Evolutionary conservation across 2,329 filamentous ascomycete species (phyloP).

Genomic region (Sporothrix curviconia): DNA sequence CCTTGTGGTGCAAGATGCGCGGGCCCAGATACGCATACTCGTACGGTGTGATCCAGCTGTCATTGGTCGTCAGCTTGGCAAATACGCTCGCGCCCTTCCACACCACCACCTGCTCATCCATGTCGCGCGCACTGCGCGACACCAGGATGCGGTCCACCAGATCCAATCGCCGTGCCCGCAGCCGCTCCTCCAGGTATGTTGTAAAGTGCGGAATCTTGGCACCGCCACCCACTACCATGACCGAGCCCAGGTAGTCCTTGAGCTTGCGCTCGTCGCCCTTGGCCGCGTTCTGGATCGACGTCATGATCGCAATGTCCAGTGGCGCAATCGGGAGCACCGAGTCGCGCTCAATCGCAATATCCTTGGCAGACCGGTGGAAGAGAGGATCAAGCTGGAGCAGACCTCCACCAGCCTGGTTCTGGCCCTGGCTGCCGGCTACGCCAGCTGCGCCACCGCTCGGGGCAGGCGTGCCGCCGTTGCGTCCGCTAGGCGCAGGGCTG

Average conservation of each 20-base stretch:
- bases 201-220: constrained; percentile 75
- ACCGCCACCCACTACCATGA: constrained; percentile 85
- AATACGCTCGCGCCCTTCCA: constrained; percentile 99
- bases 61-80: constrained; percentile 84
- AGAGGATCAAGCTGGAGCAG: constrained; percentile 17
- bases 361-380: constrained; percentile 42
- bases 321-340: constrained; percentile 74
- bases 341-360: constrained; percentile 65
- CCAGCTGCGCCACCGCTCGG: constrained; percentile 24
- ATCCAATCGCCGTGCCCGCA: constrained; percentile 61
- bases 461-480: constrained; percentile 43
- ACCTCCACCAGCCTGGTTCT: constrained; percentile 1
- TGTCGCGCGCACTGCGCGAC: constrained; percentile 72
- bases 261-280: constrained; percentile 88
- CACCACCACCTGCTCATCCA: constrained; percentile 93
- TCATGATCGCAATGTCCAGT: constrained; percentile 83
- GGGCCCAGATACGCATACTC: constrained; percentile 85
- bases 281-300: constrained; percentile 79
- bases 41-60: constrained; percentile 83
- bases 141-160: constrained; percentile 55
- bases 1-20: constrained; percentile 78
- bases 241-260: constrained; percentile 79
- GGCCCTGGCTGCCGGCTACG: neutral
- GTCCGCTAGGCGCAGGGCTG: constrained; percentile 47
- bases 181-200: constrained; percentile 72